A percentile compares a stretch with the other conserved stretches of the same genome.
Evolutionary conservation across 805 yeast species (phyloP).

Genomic region (Wickerhamiella australiensis): DNA sequence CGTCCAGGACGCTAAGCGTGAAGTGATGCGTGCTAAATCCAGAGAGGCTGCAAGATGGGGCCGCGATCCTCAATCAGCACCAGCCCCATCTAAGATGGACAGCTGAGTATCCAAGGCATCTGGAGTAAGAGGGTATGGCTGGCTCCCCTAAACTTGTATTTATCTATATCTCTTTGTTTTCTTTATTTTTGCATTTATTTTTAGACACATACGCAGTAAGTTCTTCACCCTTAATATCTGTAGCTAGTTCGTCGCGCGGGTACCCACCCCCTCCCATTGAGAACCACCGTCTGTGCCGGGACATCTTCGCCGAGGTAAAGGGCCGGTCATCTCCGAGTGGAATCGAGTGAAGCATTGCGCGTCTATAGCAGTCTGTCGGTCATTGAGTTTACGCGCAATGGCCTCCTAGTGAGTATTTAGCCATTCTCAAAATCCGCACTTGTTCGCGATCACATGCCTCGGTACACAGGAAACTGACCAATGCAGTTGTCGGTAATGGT

Average conservation of each 20-base stretch:
- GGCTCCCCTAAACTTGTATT: too few relatives aligned
- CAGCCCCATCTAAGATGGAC: too few relatives aligned
- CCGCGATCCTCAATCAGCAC: too few relatives aligned
- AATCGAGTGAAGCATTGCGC: not conserved
- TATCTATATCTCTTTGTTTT: too few relatives aligned
- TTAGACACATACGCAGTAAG: too few relatives aligned
- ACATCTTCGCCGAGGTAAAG: not conserved
- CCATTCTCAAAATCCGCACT: not conserved
- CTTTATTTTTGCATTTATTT: too few relatives aligned
- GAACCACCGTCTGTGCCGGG: not conserved
- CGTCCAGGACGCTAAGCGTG: conserved; percentile 7
- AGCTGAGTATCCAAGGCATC: too few relatives aligned
- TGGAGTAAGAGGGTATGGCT: too few relatives aligned
- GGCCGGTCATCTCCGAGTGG: not conserved
- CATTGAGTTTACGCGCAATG: not conserved
- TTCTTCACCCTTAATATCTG: too few relatives aligned
- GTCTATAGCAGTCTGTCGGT: not conserved
- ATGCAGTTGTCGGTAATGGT: not conserved
- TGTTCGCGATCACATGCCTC: conserved; percentile 3
- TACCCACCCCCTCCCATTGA: not conserved
- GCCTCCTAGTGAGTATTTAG: not conserved
- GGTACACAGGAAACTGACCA: conserved; percentile 1
- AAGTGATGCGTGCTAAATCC: conserved; percentile 1
- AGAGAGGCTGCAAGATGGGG: not conserved
- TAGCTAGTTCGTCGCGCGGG: too few relatives aligned